Base-by-base conservation (phyloP, 208 protist species). In the Zelonia costaricensis region DNA sequence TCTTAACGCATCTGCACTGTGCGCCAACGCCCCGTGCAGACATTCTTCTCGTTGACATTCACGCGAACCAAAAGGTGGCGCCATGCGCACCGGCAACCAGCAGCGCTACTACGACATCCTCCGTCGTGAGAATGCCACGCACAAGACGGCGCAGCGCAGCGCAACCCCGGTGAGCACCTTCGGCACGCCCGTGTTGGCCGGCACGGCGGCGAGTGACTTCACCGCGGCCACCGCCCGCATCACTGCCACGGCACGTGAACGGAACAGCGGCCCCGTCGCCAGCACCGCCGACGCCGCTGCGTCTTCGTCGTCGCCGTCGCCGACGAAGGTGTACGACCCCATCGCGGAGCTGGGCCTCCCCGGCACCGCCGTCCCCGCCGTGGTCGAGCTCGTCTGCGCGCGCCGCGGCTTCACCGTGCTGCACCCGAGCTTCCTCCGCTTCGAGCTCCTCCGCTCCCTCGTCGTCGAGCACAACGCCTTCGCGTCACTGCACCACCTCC, bases 371-470 rank as follows among this genome's bases (percentile, higher is more conserved):
- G 71, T 83, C 33, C 62, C 54, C 28, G 65, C 38, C 9, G 31
- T 87, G 36, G 70, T 43, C 1, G 82, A 89, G 28, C 62, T 92
- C 22, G 71, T 62, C 45, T 76, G 90, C 25, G 66, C 62, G 30
- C 49, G 64, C 30, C 76, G 76, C 45, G 46, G 63, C 35, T 66
- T 95, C 25, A 88, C 75, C 28, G 65, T 56, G 16, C 65, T 95
- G 30, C 89, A 93, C 59, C 48, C 56, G 4, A 84, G 91, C 58
- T 66, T 92, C 36, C 55, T 76, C 35, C 70, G 68, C 33, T 75
- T 95, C 40, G 74, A 82, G 40, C 80, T 82, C 47, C 72, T 95
- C 2, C 74, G 85, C 42, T 76, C 72, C 16, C 67, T 95, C 43
- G 69, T 85, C 18, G 45, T 95, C 33, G 53, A 72, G n/a, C 53